Evolutionary conservation across 1,284 basidiomycete genomes (phyloP), one percentile per base, ranked within the genome.

Genomic region (Tilletia setariae): DNA sequence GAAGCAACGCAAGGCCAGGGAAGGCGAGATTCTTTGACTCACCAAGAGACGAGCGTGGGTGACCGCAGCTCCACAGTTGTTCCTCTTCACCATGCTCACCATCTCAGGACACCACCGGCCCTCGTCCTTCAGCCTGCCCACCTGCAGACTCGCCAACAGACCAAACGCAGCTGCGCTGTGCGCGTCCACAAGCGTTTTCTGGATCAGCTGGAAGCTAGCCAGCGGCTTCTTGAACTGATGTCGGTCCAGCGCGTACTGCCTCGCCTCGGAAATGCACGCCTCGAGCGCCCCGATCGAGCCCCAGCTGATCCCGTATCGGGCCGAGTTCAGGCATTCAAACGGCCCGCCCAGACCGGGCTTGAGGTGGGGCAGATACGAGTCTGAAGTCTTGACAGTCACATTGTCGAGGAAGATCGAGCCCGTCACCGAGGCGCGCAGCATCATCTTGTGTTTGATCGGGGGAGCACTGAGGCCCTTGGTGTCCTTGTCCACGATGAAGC

Each of bases 151-250:
- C 44, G 79, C 92, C 30, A 90, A 86, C 19, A 94, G 85, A n/a
- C 93, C 93, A 16, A 96, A 85, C 0, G 90, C 87, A 13, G 89
- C 88, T 77, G 95, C 93, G 1, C 90, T 92, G 73, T 91, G 89
- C 16, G 94, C 94, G 75, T 97, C 94, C 1, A 91, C 93, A 21
- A 98, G 87, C 84, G 98, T 98, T 87, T 95, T 95, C 84, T 98
- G 95, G 25, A 98, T 87, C 40, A 84, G 74, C 69, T 98, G 94
- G 88, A 96, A 98, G 2, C 90, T 91, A 0, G 92, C 94, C 3
- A 98, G 86, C 0, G 94, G 93, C 43, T 91, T 89, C 44, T 88
- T 86, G 85, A 98, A 98, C 84, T 98, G 94, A 56, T 90, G 84
- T 30, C 86, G 84, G 67, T 97, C 93, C 28, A 97, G 87, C 1